phyloP scores from a whole-genome alignment of 179 eudicot species.

The Silene coronaria region DNA sequence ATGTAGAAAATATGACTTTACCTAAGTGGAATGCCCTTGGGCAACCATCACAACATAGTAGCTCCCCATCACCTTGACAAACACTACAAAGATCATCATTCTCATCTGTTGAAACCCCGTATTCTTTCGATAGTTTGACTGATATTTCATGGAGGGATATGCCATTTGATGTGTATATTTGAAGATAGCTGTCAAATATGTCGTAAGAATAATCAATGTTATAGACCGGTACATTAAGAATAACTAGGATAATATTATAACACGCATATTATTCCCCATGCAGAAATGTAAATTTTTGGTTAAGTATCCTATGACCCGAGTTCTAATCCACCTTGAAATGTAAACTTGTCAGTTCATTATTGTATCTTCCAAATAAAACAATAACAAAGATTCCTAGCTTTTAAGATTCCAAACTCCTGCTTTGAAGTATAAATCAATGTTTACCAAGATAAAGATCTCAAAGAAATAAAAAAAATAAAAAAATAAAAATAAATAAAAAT shows the following conservation, averaged over 20 bases:
- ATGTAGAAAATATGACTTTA: slow-evolving; percentile 12
- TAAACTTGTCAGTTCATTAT: not conserved
- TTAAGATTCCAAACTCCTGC: not conserved
- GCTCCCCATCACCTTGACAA: slow-evolving; percentile 30
- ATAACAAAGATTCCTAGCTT: not conserved
- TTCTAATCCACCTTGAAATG: no score
- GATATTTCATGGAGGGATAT: slow-evolving; percentile 35
- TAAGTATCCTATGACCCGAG: not conserved
- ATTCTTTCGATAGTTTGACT: slow-evolving; percentile 20
- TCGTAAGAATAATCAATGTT: not conserved
- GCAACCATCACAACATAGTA: slow-evolving; percentile 44
- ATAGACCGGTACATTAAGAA: not conserved
- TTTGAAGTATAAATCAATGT: not conserved
- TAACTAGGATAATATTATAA: not conserved
- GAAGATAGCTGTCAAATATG: slow-evolving; percentile 32
- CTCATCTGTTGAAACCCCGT: slow-evolving; percentile 27
- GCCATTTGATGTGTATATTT: slow-evolving; percentile 41
- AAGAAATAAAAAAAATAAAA: not conserved
- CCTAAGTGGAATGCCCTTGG: slow-evolving; percentile 43
- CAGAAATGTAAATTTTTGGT: not conserved
- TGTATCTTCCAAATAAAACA: not conserved
- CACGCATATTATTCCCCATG: not conserved
- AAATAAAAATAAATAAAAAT: not conserved
- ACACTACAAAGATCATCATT: slow-evolving; percentile 40
- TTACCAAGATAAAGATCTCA: not conserved